Evolutionary conservation across 2,329 filamentous ascomycete genomes (phyloP).

Genomic region (Nemania sp.): DNA sequence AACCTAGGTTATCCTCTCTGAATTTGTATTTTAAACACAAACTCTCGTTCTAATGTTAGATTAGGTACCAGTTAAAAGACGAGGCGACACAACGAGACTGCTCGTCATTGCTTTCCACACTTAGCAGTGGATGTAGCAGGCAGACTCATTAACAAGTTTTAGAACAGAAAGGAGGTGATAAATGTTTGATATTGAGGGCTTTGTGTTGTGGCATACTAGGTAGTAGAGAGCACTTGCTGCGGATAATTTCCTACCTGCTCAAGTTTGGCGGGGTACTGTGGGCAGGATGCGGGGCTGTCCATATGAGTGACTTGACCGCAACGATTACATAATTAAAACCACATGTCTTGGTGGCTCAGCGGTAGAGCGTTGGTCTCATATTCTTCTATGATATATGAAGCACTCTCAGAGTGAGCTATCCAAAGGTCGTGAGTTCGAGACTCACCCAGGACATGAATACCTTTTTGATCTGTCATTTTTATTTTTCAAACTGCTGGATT

Average conservation of each 20-base stretch:
- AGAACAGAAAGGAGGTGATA: not conserved
- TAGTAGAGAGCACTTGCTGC: too few relatives aligned
- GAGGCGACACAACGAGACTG: not conserved
- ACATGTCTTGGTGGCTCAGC: constrained; percentile 55
- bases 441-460: constrained; percentile 56
- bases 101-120: not conserved
- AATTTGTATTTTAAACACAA: too few relatives aligned
- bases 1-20: not conserved
- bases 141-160: not conserved
- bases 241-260: too few relatives aligned
- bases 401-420: constrained; percentile 42
- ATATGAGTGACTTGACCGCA: not conserved
- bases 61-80: not conserved
- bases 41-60: too few relatives aligned
- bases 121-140: not conserved
- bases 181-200: not conserved
- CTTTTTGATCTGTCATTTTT: not conserved
- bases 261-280: not conserved
- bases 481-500: not conserved
- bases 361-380: constrained; percentile 59
- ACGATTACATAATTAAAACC: constrained; percentile 5
- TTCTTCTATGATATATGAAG: constrained; percentile 30
- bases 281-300: too few relatives aligned
- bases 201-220: not conserved
- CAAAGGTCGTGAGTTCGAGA: constrained; percentile 64